phyloP scores from a whole-genome alignment of 208 protist species.

The Leptomonas pyrrhocoris region DNA sequence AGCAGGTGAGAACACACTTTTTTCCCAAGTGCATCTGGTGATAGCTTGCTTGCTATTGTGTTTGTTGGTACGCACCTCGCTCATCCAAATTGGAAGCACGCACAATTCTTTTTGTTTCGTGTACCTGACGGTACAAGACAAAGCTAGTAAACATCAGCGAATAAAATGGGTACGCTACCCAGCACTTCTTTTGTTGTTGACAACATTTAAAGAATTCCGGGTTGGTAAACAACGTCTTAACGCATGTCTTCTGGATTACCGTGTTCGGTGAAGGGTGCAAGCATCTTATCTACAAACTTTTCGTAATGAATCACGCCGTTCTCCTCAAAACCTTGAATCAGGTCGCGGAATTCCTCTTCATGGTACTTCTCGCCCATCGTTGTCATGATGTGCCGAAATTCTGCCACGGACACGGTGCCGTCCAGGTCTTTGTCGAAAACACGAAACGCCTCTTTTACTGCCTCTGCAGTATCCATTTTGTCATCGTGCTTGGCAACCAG shows the following conservation, averaged over 20 bases:
- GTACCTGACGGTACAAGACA: neutral
- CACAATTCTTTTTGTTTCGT: too few relatives aligned
- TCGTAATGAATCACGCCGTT: slow-evolving; percentile 92
- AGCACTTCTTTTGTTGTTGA: neutral
- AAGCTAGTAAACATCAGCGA: slow-evolving; percentile 8
- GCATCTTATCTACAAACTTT: slow-evolving; percentile 89
- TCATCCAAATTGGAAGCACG: too few relatives aligned
- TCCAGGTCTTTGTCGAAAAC: slow-evolving; percentile 97
- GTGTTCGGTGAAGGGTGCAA: slow-evolving; percentile 90
- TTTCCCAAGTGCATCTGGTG: too few relatives aligned
- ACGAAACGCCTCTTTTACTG: slow-evolving; percentile 95
- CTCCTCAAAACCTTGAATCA: slow-evolving; percentile 93
- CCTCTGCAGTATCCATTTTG: slow-evolving; percentile 92
- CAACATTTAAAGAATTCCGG: neutral
- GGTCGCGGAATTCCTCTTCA: slow-evolving; percentile 93
- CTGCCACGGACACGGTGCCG: slow-evolving; percentile 94
- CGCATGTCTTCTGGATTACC: slow-evolving; percentile 52
- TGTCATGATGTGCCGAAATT: slow-evolving; percentile 97
- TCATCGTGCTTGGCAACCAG: slow-evolving; percentile 87
- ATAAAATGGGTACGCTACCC: neutral
- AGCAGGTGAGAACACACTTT: too few relatives aligned
- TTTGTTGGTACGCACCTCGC: too few relatives aligned
- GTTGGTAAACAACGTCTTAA: slow-evolving; percentile 11
- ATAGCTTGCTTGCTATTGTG: too few relatives aligned
- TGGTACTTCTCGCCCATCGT: slow-evolving; percentile 97